A percentile compares a stretch with the other conserved stretches of the same genome.
These are phyloP conservation scores for Volvariella volvacea DNA, from an alignment of 1,284 basidiomycete species.

Conservation along the genomic window DNA sequence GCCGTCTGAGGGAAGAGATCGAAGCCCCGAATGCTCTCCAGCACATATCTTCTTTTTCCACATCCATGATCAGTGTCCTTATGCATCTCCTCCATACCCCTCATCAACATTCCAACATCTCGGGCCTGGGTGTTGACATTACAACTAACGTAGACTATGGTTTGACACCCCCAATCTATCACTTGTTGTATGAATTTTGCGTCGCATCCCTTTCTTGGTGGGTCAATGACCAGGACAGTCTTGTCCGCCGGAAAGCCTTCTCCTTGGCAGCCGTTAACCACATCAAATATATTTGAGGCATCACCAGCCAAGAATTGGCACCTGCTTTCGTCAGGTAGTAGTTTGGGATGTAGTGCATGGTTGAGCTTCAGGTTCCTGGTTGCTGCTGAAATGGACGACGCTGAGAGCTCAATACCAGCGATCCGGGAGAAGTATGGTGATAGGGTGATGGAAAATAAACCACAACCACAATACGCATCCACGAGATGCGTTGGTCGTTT, in stretches of 20 bases:
- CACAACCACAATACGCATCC: conserved; percentile 89
- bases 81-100: conserved; percentile 27
- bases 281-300: conserved; percentile 61
- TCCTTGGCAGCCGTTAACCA: conserved; percentile 36
- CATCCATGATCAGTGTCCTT: conserved; percentile 1
- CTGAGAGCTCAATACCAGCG: conserved; percentile 87
- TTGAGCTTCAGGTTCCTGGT: conserved; percentile 80
- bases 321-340: conserved; percentile 34
- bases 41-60: conserved; percentile 41
- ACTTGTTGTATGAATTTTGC: conserved; percentile 77
- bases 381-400: conserved; percentile 75
- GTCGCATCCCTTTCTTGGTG: conserved; percentile 89
- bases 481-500: conserved; percentile 72
- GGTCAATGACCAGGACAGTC: conserved; percentile 80
- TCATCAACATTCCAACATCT: conserved; percentile 72
- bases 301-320: conserved; percentile 65
- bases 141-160: conserved; percentile 89
- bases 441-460: conserved; percentile 89
- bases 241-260: conserved; percentile 54
- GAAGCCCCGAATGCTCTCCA: conserved; percentile 82
- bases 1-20: conserved; percentile 95
- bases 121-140: conserved; percentile 88
- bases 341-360: conserved; percentile 13
- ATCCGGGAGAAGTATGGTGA: conserved; percentile 72
- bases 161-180: conserved; percentile 60